Base-by-base conservation (phyloP, 73 alveolate genomes). In the Blepharisma stoltei region DNA sequence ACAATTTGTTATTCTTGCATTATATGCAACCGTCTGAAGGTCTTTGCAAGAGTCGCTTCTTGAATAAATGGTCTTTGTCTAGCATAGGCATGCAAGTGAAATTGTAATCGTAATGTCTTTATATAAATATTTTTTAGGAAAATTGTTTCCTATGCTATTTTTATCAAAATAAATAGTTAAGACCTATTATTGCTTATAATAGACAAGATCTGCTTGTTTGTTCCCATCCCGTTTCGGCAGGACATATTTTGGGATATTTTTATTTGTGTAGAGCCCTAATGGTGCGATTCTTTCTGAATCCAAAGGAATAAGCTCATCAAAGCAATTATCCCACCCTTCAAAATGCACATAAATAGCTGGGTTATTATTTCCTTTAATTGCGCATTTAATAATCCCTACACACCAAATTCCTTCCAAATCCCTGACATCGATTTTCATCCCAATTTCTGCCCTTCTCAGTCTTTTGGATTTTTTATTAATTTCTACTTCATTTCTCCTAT, bases 321-420 rank as follows among this genome's bases (percentile, higher is more conserved):
- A 90, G 54, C 70, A 81, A 6, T 41, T 66, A 71, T 80, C 83
- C 97, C 97, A 90, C 18, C 82, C 89, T 0, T 78, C 87, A 83
- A 83, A 89, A 60, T 83, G 93, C 46, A 89, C 45, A 8, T 14
- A 38, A 9, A 60, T 18, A 8, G 23, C 11, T 18, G 38, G 14
- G 14, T 4, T 60, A 4, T 78, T 55, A 46, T 79, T 14, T 70
- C 69, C 76, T 37, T 60, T 38, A 18, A 79, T 48, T 20, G 54
- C 71, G 83, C 68, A 65, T 54, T 66, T 71, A 14, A 89, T 82
- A 6, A n/a, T 23, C 41, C 87, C 96, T 0, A 47, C 81, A 55
- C 93, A 87, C 96, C 96, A 89, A 20, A 89, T 67, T 43, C 81
- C 85, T n/a, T 67, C 84, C 14, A 76, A 75, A 54, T 89, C 96